Evolutionary conservation across 1,284 basidiomycete species (phyloP).

Genomic region (Bjerkandera adusta): DNA sequence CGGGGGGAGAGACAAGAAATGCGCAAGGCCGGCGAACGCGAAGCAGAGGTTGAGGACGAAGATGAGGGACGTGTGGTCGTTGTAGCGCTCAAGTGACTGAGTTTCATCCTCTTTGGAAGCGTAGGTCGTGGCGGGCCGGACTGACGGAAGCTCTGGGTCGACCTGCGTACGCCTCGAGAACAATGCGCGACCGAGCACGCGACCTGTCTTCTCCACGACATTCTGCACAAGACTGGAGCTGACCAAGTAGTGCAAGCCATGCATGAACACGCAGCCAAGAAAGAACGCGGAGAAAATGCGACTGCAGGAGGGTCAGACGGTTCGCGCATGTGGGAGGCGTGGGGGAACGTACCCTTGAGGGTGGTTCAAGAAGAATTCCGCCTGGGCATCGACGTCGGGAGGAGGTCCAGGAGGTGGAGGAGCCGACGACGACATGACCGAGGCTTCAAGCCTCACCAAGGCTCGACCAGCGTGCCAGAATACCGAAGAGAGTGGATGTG

Average conservation of each 20-base stretch:
- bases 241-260: constrained; percentile 37
- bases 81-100: constrained; percentile 13
- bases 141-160: constrained; percentile 10
- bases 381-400: constrained; percentile 5
- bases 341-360: constrained; percentile 14
- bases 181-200: constrained; percentile 8
- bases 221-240: constrained; percentile 26
- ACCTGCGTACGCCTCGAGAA: constrained; percentile 8
- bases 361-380: constrained; percentile 10
- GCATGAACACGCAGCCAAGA: constrained; percentile 49
- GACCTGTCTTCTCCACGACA: constrained; percentile 15
- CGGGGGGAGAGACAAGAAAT: constrained; percentile 41
- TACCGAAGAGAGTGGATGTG: too few relatives aligned
- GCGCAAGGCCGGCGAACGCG: constrained; percentile 40
- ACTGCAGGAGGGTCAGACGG: constrained; percentile 25
- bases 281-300: constrained; percentile 45
- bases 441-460: too few relatives aligned
- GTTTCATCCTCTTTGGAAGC: constrained; percentile 12
- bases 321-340: neutral
- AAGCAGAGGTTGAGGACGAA: constrained; percentile 46
- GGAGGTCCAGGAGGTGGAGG: too few relatives aligned
- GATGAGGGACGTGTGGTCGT: constrained; percentile 28
- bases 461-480: too few relatives aligned
- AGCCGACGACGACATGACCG: too few relatives aligned
- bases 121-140: constrained; percentile 9